A percentile compares a stretch with the other conserved stretches of the same genome.
These are phyloP conservation scores for Coemansia brasiliensis DNA, from an alignment of 192 early-diverging fungal species.

Conservation along the genomic window DNA sequence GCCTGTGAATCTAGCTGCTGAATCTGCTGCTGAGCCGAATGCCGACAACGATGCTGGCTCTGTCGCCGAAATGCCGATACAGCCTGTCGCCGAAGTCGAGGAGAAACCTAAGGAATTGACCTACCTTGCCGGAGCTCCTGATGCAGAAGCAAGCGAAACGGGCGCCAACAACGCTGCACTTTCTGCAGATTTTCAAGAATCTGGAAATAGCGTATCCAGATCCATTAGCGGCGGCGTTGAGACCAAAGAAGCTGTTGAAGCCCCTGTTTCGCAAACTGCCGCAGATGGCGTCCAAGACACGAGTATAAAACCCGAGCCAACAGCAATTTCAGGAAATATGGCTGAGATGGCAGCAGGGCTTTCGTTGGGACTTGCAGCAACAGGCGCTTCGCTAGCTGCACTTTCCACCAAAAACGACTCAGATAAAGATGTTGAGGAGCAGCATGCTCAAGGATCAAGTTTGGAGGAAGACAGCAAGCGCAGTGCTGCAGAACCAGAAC, in stretches of 20 bases:
- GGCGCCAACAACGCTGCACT: too few species aligned
- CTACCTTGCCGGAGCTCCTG: too few species aligned
- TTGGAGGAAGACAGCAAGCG: background rate
- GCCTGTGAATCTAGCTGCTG: too few species aligned
- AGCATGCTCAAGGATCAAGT: background rate
- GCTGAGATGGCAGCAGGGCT: conserved; percentile 17
- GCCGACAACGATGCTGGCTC: too few species aligned
- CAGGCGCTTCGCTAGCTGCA: conserved; percentile 18
- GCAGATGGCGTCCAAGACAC: conserved; percentile 8
- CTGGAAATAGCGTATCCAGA: too few species aligned
- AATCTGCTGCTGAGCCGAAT: too few species aligned
- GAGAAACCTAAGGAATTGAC: too few species aligned
- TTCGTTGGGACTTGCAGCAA: conserved; percentile 17
- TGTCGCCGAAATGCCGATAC: too few species aligned
- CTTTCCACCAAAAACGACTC: background rate
- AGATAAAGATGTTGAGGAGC: conserved; percentile 2
- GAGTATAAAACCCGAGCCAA: conserved; percentile 5
- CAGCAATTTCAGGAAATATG: background rate
- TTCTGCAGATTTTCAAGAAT: too few species aligned
- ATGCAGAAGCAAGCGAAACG: too few species aligned
- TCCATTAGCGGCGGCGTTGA: background rate
- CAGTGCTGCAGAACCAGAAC: conserved; percentile 16
- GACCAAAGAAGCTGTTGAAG: background rate
- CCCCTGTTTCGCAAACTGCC: background rate
- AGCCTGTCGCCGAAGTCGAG: too few species aligned